Conservation (phyloP, 371 early-diverging fungal genomes). For the Lichtheimia ramosa region DNA sequence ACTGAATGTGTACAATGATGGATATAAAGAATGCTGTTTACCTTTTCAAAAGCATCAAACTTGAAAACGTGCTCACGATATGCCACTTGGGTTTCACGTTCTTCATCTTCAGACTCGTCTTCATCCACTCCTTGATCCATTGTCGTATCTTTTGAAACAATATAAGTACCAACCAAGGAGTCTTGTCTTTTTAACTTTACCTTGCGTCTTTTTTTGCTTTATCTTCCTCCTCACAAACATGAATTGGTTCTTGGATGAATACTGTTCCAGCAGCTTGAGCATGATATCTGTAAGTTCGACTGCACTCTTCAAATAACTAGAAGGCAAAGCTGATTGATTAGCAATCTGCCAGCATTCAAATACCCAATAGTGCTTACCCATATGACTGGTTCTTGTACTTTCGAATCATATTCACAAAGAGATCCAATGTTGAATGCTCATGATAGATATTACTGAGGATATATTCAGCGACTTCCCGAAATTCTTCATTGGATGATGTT, state of each 20-base stretch:
- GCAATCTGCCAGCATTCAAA: background rate
- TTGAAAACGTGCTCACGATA: constrained; percentile 55
- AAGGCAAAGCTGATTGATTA: background rate
- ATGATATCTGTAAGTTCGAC: constrained; percentile 59
- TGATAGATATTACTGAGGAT: constrained; percentile 75
- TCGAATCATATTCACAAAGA: constrained; percentile 50
- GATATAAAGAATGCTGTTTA: constrained; percentile 19
- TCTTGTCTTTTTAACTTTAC: background rate
- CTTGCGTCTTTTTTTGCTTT: constrained; percentile 14
- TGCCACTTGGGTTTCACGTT: constrained; percentile 25
- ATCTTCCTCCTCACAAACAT: constrained; percentile 52
- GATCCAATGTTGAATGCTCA: constrained; percentile 63
- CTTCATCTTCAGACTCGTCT: constrained; percentile 33
- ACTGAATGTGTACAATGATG: background rate
- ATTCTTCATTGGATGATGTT: constrained; percentile 47
- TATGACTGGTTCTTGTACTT: constrained; percentile 47
- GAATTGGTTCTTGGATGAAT: constrained; percentile 52
- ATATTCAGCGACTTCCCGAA: constrained; percentile 58
- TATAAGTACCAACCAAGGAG: no score
- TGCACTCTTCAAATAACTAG: constrained; percentile 58
- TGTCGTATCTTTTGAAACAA: background rate
- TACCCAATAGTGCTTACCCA: constrained; percentile 26
- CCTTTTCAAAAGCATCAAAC: constrained; percentile 61
- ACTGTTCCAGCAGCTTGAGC: constrained; percentile 62
- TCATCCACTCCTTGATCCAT: constrained; percentile 11